phyloP scores from a whole-genome alignment of 331 rosid species.

The Saraca asoca region DNA sequence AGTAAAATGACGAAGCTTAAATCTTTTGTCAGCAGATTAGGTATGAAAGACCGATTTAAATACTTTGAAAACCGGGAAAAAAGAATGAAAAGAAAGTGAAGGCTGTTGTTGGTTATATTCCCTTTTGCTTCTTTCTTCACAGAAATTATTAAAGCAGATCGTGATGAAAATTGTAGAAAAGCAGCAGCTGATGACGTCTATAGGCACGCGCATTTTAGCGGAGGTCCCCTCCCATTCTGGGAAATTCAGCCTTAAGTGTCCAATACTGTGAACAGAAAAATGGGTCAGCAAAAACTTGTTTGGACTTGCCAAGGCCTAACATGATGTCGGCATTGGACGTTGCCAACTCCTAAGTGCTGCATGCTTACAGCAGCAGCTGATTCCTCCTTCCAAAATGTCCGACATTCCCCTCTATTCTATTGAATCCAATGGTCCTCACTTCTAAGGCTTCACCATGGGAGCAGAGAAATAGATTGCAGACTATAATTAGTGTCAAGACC shows the following conservation, averaged over 20 bases:
- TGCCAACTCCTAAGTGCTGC: constrained; percentile 39
- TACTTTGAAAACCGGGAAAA: neutral
- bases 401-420: too few relatives aligned
- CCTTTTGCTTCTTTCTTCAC: constrained; percentile 14
- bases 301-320: constrained; percentile 27
- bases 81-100: neutral
- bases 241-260: constrained; percentile 47
- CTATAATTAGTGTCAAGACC: too few relatives aligned
- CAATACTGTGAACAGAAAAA: constrained; percentile 8
- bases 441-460: too few relatives aligned
- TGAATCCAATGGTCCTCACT: too few relatives aligned
- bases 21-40: constrained; percentile 32
- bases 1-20: constrained; percentile 42
- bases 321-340: constrained; percentile 50
- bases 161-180: neutral
- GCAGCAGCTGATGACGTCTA: constrained; percentile 40
- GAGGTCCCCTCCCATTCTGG: constrained; percentile 42
- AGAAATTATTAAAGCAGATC: constrained; percentile 4
- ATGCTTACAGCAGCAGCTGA: neutral
- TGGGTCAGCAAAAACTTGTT: constrained; percentile 39
- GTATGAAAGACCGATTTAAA: constrained; percentile 36
- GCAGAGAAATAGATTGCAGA: too few relatives aligned
- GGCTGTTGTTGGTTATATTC: constrained; percentile 27
- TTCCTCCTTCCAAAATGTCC: neutral
- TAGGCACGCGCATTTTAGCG: constrained; percentile 63